These are phyloP conservation scores for Thymus mandschuricus DNA, from an alignment of 257 asterid genomes.

Conservation along the genomic window DNA sequence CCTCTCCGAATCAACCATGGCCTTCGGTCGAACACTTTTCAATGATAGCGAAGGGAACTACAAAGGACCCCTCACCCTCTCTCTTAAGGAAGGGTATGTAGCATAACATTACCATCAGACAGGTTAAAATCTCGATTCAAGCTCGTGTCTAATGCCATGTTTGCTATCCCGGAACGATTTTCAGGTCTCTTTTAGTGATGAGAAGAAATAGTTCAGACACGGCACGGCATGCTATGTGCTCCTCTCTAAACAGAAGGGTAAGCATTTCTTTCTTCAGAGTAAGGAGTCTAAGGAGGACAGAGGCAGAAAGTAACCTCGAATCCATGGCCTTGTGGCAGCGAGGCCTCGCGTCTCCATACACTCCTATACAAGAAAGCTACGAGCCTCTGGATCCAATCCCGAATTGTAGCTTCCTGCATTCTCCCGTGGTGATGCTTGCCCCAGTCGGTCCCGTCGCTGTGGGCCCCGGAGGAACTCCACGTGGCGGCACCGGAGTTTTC, in stretches of 20 bases:
- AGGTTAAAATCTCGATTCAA: too few species aligned
- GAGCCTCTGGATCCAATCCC: conserved; percentile 53
- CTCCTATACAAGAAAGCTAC: conserved; percentile 43
- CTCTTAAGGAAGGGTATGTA: conserved; percentile 84
- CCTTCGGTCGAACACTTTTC: conserved; percentile 84
- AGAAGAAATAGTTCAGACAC: conserved; percentile 94
- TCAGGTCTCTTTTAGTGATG: conserved; percentile 93
- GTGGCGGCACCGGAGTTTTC: conserved; percentile 93
- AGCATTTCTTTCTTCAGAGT: conserved; percentile 73
- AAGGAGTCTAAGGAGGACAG: conserved; percentile 46
- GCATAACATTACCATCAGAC: too few species aligned
- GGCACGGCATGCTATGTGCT: conserved; percentile 92
- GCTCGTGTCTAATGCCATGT: neutral
- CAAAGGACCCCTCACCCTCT: conserved; percentile 81
- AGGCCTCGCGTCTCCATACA: conserved; percentile 48
- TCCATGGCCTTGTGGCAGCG: conserved; percentile 86
- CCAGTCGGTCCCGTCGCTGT: conserved; percentile 59
- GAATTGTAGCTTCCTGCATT: conserved; percentile 66
- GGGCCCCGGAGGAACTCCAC: conserved; percentile 58
- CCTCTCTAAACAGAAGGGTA: conserved; percentile 77
- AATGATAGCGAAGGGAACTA: conserved; percentile 78
- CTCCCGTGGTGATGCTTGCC: conserved; percentile 73
- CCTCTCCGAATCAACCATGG: conserved; percentile 89
- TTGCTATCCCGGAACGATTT: neutral
- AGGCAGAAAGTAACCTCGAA: conserved; percentile 39